Evolutionary conservation across 2,329 filamentous ascomycete species (phyloP), one percentile per base, ranked within the genome.

Genomic region (Pezicula neosporulosa): DNA sequence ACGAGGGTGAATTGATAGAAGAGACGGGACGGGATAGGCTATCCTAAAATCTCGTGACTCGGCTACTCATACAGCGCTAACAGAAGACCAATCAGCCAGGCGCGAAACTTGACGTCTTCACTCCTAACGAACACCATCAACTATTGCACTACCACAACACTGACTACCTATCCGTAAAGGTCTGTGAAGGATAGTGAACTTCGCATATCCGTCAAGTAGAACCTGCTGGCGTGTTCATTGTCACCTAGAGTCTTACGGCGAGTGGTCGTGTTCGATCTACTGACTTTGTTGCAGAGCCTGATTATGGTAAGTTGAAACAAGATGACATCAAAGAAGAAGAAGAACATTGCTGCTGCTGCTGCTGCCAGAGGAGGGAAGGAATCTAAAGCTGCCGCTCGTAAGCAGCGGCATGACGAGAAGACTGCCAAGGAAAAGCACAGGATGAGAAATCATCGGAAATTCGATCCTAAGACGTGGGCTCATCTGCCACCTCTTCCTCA

Each of bases 321-420:
- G 48, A 39, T 19, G 21, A 52, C 12, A 41, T 38, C 24, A 36
- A 48, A 35, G 28, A 52, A 48, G 49, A 55, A 53, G 42, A 49
- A 53, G 13, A 48, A 55, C 36, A 39, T 36, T 18, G 30, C 30
- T 8, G 51, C 48, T 28, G 51, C 48, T 28, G 30, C 44, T 27
- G 12, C 39, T 6, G 28, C 18, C 5, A 48, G 44, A 36, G 47
- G 36, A 27, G 45, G 21, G 24, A 45, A 38, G 18, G 24, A n/a
- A 24, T n/a, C 21, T 13, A 44, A 44, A 24, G 27, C 21, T 19
- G 24, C 10, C 12, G 27, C 24, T 4, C 24, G 63, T 15, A 59
- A 60, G 45, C 57, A 48, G 28, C 57, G 64, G 9, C 65, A 48
- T 47, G 57, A 58, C 41, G 63, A 64, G 45, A 66, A 58, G 49